phyloP scores from a whole-genome alignment of 2,329 filamentous ascomycete genomes.

The Purpureocillium lavendulum region DNA sequence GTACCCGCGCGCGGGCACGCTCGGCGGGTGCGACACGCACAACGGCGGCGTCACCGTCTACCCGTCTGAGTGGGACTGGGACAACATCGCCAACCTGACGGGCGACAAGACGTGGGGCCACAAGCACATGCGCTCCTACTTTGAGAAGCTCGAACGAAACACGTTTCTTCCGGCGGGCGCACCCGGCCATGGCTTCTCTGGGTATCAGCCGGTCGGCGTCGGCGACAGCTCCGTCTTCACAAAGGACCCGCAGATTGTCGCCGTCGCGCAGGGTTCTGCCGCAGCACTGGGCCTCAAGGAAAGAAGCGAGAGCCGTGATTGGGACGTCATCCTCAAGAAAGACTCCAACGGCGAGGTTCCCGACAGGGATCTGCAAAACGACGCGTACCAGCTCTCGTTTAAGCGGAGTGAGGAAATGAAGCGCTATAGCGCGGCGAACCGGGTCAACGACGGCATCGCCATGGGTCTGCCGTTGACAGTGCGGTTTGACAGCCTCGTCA shows the following conservation, averaged over 20 bases:
- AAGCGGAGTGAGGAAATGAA: neutral
- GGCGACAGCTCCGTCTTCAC: slow-evolving; percentile 9
- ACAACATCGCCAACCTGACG: slow-evolving; percentile 28
- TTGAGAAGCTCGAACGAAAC: slow-evolving; percentile 32
- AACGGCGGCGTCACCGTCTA: slow-evolving; percentile 29
- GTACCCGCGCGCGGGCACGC: slow-evolving; percentile 35
- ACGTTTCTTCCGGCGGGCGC: slow-evolving; percentile 28
- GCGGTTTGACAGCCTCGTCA: slow-evolving; percentile 19
- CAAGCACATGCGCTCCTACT: slow-evolving; percentile 31
- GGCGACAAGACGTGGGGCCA: slow-evolving; percentile 34
- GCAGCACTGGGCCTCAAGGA: slow-evolving; percentile 1
- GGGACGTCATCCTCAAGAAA: slow-evolving; percentile 1
- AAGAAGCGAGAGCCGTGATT: neutral
- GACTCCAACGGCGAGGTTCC: neutral
- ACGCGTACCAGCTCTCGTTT: slow-evolving; percentile 1
- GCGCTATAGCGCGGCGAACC: slow-evolving; percentile 1
- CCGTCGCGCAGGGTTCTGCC: slow-evolving; percentile 23
- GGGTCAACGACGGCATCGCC: slow-evolving; percentile 10
- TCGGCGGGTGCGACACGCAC: slow-evolving; percentile 30
- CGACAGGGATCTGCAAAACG: neutral
- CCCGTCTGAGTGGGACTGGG: slow-evolving; percentile 32
- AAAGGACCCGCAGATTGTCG: slow-evolving; percentile 20
- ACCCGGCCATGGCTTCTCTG: slow-evolving; percentile 31
- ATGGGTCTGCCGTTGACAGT: slow-evolving; percentile 13
- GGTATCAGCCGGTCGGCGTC: slow-evolving; percentile 20